Percentiles rank a stretch among this genome's conserved stretches.
phyloP scores from a whole-genome alignment of 148 eudicot genomes.

The Beta vulgaris region DNA sequence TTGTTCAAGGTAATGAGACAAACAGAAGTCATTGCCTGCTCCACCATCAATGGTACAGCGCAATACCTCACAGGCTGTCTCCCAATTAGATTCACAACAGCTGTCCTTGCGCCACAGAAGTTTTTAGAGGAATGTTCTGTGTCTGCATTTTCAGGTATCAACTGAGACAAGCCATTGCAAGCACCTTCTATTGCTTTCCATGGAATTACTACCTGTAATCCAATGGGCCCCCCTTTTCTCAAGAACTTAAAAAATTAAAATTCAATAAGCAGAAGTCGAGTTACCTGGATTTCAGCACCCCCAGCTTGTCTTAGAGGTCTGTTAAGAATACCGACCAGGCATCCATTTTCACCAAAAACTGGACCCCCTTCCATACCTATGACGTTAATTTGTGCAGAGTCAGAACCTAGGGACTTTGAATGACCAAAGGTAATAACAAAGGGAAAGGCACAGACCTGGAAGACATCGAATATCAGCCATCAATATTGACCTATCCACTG shows the following conservation, averaged over 20 bases:
- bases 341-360: conserved; percentile 60
- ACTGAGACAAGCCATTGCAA: conserved; percentile 49
- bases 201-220: conserved; percentile 78
- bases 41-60: conserved; percentile 41
- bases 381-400: conserved; percentile 18
- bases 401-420: conserved; percentile 18
- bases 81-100: conserved; percentile 20
- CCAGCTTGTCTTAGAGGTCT: conserved; percentile 80
- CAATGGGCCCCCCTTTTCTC: conserved; percentile 18
- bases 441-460: conserved; percentile 57
- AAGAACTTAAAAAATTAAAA: conserved; percentile 2
- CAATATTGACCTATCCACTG: conserved; percentile 53
- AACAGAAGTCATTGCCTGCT: conserved; percentile 61
- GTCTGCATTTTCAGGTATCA: conserved; percentile 29
- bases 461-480: conserved; percentile 97
- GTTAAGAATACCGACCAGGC: conserved; percentile 68
- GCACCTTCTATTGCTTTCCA: conserved; percentile 85
- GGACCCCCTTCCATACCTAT: conserved; percentile 97
- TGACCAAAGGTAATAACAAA: conserved; percentile 10
- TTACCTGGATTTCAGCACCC: conserved; percentile 95
- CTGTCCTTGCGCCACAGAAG: conserved; percentile 29
- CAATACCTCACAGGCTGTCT: conserved; percentile 23
- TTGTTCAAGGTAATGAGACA: conserved; percentile 75
- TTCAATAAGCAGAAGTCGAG: conserved; percentile 1
- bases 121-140: conserved; percentile 21